These are phyloP conservation scores for Leccinum aurantiacum DNA, from an alignment of 768 basidiomycete species.

Conservation along the genomic window DNA sequence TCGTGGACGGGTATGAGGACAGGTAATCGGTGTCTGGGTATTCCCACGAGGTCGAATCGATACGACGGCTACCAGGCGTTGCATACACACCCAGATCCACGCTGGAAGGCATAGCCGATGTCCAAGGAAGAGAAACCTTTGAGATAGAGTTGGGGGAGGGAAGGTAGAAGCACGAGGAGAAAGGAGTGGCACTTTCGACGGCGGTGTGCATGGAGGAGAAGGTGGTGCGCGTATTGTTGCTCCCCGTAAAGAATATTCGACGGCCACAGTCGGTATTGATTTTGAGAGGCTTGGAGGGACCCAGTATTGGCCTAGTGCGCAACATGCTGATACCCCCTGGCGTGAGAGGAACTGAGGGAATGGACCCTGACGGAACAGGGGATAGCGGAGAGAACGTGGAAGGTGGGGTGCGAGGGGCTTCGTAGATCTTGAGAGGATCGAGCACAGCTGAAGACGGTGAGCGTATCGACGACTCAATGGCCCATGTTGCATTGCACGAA, in stretches of 20 bases:
- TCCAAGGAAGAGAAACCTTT: slow-evolving; percentile 36
- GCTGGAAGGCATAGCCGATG: slow-evolving; percentile 37
- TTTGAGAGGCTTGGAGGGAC: slow-evolving; percentile 47
- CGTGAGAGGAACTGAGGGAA: slow-evolving; percentile 54
- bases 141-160: slow-evolving; percentile 44
- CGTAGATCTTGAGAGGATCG: slow-evolving; percentile 42
- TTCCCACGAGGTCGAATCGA: slow-evolving; percentile 50
- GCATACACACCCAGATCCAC: slow-evolving; percentile 39
- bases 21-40: slow-evolving; percentile 46
- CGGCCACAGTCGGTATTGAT: slow-evolving; percentile 54
- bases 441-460: slow-evolving; percentile 41
- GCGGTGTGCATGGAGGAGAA: slow-evolving; percentile 76
- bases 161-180: slow-evolving; percentile 57
- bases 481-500: slow-evolving; percentile 56
- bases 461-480: slow-evolving; percentile 50
- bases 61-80: slow-evolving; percentile 49
- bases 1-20: slow-evolving; percentile 48
- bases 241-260: slow-evolving; percentile 38
- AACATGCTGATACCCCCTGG: slow-evolving; percentile 51
- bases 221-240: slow-evolving; percentile 44
- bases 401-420: slow-evolving; percentile 49
- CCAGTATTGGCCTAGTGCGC: slow-evolving; percentile 36
- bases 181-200: slow-evolving; percentile 58
- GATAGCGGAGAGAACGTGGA: slow-evolving; percentile 50
- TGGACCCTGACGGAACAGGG: slow-evolving; percentile 38